Conservation (phyloP, 306 rosid genomes). For the Leucaena leucocephala region DNA sequence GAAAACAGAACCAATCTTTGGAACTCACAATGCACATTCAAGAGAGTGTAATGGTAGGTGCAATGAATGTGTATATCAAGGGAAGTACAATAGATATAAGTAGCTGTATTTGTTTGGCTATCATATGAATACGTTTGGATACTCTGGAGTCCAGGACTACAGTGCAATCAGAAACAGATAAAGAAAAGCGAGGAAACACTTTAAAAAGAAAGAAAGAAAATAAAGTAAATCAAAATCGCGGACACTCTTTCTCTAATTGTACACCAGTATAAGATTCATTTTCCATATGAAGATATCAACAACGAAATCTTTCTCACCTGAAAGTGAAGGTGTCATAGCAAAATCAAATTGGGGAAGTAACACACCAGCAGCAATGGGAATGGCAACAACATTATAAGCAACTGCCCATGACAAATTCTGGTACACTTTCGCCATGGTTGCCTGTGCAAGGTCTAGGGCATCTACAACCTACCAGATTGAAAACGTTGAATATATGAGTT, state of each 20-base stretch:
- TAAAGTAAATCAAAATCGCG: not conserved
- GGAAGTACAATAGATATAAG: slow-evolving; percentile 23
- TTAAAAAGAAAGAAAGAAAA: not conserved
- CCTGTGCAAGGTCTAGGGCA: slow-evolving; percentile 84
- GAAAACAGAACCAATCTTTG: slow-evolving; percentile 14
- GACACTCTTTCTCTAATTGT: not conserved
- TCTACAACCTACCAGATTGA: slow-evolving; percentile 73
- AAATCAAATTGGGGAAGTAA: slow-evolving; percentile 89
- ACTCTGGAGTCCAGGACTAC: not conserved
- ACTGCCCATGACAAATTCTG: slow-evolving; percentile 96
- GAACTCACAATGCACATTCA: slow-evolving; percentile 5
- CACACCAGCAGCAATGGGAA: slow-evolving; percentile 89
- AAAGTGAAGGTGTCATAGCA: slow-evolving; percentile 98
- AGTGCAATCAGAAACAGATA: not conserved
- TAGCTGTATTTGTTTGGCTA: slow-evolving; percentile 8
- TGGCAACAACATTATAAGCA: slow-evolving; percentile 78
- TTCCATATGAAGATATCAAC: not conserved
- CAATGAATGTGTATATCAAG: slow-evolving; percentile 10
- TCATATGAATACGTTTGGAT: not conserved
- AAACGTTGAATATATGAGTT: slow-evolving; percentile 12
- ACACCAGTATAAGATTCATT: not conserved
- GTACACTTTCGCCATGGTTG: slow-evolving; percentile 91
- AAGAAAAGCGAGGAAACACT: not conserved
- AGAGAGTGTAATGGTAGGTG: slow-evolving; percentile 9
- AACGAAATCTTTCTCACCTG: slow-evolving; percentile 57